Base-by-base conservation (phyloP, 345 rosid species). In the Lenwebbia sp. region DNA sequence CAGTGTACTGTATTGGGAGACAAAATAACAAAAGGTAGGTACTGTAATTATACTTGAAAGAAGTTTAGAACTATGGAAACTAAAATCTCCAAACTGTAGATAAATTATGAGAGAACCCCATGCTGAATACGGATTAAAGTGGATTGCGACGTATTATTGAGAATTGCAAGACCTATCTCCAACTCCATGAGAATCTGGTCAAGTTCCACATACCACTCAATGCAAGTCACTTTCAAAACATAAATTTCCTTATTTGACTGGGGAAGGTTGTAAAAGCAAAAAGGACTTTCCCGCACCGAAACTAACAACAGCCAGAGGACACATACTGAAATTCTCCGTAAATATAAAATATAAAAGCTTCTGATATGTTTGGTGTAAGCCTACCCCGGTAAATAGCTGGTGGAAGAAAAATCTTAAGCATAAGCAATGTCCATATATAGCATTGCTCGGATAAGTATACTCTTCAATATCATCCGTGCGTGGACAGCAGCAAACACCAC, bases 401-500 rank as follows among this genome's bases (percentile, higher is more conserved):
- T 93, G 91, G 87, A 93, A 89, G 86, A 90, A 78, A 87, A 90
- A 88, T 84, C 94, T 88, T 58, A 92, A 85, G 89, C 93, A 92
- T 54, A 90, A 82, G 88, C 96, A 94, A 70, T 91, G 88, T 83
- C 94, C 88, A 85, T 91, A 90, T n/a, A 92, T 65, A 12, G 94
- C 89, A 89, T 88, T 92, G 89, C 91, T 87, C 5, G 93, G 89
- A 85, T 86, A 87, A 52, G 88, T 83, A 86, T 89, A 90, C 82
- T 92, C 96, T 44, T 94, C 95, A 50, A 86, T 53, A n/a, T 94
- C 96, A 88, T 92, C 94, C n/a, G 87, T 83, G 50, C 94, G 86
- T 14, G 91, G 89, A 53, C 96, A 94, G 92, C 94, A 92, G 91
- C 93, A 94, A 82, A 92, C 86, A 47, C 91, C 89, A 85, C 93